Base-by-base conservation (phyloP, 495 filamentous ascomycete genomes). In the Aspergillus cavernicola region DNA sequence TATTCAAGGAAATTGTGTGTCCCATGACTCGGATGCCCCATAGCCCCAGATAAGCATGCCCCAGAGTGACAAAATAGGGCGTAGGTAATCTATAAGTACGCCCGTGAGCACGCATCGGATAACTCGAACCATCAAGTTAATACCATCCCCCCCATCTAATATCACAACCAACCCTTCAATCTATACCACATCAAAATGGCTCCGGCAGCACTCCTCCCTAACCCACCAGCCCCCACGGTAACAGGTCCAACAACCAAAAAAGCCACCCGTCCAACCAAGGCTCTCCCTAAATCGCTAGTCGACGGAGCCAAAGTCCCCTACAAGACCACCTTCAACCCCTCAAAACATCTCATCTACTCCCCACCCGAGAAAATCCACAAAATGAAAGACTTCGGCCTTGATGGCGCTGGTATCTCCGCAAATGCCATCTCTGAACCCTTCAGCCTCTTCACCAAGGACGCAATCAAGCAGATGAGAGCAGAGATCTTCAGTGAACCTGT, bases 371-470 rank as follows among this genome's bases (percentile, higher is more conserved):
- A 47, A 15, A 55, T 66, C 46, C 56, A 56, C 55, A 83, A 70
- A 2, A 85, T 87, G 83, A 67, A 71, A 41, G 84, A 88, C 26
- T 66, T 86, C 29, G 79, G 77, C 20, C 63, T 78, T 0, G 70
- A 78, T 26, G 72, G 78, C 39, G 73, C 62, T 19, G 85, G 83
- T 2, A 73, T 88, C 16, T 88, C 86, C 4, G 75, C 80, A 0
- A 70, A 84, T 31, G 86, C 83, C 22, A 84, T 87, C 29, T 84
- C 84, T 0, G 82, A 86, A 58, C 85, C 86, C 0, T 90, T 89
- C 64, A 75, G 75, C 10, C 73, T 89, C 8, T 89, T 90, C 66
- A 82, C 81, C 7, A 60, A 71, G 29, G 83, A 84, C 47, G 85
- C 84, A 1, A 72, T 89, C 32, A 61, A 75, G 52, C 73, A 77